Conservation (phyloP, 2,329 filamentous ascomycete species). For the Nigrograna mackinnonii region DNA sequence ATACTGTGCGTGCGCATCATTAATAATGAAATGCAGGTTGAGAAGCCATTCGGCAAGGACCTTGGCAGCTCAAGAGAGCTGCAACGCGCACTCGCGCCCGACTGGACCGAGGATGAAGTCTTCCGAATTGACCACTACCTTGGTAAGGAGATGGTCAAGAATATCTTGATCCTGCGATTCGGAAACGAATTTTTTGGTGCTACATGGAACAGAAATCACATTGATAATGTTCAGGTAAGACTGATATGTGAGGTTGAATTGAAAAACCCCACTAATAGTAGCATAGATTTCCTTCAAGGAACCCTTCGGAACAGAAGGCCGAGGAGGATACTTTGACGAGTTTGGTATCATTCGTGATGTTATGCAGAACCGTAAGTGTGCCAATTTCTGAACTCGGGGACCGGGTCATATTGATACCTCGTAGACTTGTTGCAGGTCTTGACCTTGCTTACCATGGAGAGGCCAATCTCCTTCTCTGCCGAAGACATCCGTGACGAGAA, state of each 20-base stretch:
- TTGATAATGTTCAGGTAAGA: slow-evolving; percentile 87
- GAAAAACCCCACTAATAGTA: slow-evolving; percentile 12
- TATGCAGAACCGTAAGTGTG: slow-evolving; percentile 85
- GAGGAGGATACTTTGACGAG: slow-evolving; percentile 98
- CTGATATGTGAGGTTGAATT: not conserved
- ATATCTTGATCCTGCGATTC: slow-evolving; percentile 96
- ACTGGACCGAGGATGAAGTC: slow-evolving; percentile 98
- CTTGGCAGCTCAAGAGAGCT: slow-evolving; percentile 91
- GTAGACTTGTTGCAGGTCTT: slow-evolving; percentile 87
- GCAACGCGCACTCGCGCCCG: slow-evolving; percentile 90
- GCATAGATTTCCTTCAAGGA: slow-evolving; percentile 93
- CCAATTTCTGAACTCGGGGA: no score
- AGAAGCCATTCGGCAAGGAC: slow-evolving; percentile 99
- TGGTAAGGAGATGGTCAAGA: slow-evolving; percentile 99
- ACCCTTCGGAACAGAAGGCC: slow-evolving; percentile 96
- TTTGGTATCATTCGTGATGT: slow-evolving; percentile 99
- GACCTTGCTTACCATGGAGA: slow-evolving; percentile 96
- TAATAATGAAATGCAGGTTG: slow-evolving; percentile 64
- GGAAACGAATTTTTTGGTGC: slow-evolving; percentile 98
- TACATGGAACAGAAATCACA: slow-evolving; percentile 99
- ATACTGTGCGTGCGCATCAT: not conserved
- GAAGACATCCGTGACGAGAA: slow-evolving; percentile 99
- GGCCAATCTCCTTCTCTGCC: slow-evolving; percentile 95
- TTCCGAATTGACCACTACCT: slow-evolving; percentile 99
- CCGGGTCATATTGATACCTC: slow-evolving; percentile 24